phyloP scores from a whole-genome alignment of 1,284 basidiomycete genomes.

The Trichosporon coremiiforme region DNA sequence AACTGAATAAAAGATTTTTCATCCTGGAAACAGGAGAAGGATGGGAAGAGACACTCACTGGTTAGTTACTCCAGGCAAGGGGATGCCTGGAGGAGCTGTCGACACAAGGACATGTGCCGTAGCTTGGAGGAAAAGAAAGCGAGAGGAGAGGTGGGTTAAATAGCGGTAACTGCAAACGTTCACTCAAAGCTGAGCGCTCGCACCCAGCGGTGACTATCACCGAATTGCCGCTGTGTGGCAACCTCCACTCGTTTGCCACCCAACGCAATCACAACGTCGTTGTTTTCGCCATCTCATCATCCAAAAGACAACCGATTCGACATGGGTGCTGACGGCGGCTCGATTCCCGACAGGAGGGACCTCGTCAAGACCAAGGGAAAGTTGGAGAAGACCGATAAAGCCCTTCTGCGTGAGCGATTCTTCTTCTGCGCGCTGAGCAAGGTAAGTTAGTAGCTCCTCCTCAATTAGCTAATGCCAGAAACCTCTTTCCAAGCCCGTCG shows the following conservation, averaged over 20 bases:
- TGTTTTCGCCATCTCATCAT: neutral
- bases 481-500: conserved; percentile 79
- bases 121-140: conserved; percentile 12
- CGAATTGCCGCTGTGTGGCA: conserved; percentile 19
- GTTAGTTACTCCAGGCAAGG: conserved; percentile 14
- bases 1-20: conserved; percentile 52
- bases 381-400: conserved; percentile 72
- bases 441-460: conserved; percentile 60
- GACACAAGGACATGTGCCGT: conserved; percentile 19
- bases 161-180: neutral
- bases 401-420: conserved; percentile 82
- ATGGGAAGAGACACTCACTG: conserved; percentile 17
- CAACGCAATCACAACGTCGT: conserved; percentile 8
- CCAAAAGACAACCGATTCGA: conserved; percentile 12
- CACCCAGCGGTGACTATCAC: conserved; percentile 12
- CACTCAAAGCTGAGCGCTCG: conserved; percentile 12
- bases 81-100: conserved; percentile 17
- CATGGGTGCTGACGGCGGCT: conserved; percentile 57
- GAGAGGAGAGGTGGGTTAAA: conserved; percentile 6
- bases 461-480: conserved; percentile 62
- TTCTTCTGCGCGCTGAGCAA: conserved; percentile 90
- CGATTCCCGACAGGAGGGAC: conserved; percentile 56
- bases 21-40: conserved; percentile 38
- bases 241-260: conserved; percentile 22
- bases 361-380: conserved; percentile 55